A percentile compares a stretch with the other conserved stretches of the same genome.
Evolutionary conservation across 2,329 filamentous ascomycete species (phyloP).

Genomic region (Penicillium janthinellum): DNA sequence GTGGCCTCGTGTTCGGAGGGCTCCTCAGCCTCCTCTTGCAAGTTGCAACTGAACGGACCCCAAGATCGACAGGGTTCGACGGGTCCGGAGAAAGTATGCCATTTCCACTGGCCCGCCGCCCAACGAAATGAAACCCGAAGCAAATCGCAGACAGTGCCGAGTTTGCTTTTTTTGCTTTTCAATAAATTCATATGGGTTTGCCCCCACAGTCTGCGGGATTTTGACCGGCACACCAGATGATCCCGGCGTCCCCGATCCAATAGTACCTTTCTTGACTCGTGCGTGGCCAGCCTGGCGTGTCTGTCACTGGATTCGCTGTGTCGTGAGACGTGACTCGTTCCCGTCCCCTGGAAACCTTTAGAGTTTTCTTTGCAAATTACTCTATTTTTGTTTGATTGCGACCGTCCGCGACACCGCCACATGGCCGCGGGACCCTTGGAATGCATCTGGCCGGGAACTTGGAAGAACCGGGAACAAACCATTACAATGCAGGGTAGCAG

Average conservation of each 20-base stretch:
- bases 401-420: background rate
- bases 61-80: constrained; percentile 30
- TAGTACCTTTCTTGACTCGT: background rate
- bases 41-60: background rate
- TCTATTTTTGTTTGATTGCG: background rate
- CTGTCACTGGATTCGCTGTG: no score
- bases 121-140: constrained; percentile 17
- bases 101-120: constrained; percentile 6
- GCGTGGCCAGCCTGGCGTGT: background rate
- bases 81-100: constrained; percentile 17
- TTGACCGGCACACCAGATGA: constrained; percentile 17
- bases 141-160: constrained; percentile 16
- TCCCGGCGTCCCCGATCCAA: constrained; percentile 21
- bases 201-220: constrained; percentile 17
- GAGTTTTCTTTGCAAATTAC: constrained; percentile 2
- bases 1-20: constrained; percentile 6
- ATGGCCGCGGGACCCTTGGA: constrained; percentile 1
- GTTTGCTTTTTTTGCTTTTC: constrained; percentile 2
- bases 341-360: background rate
- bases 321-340: no score
- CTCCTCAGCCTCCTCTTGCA: background rate
- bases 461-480: background rate
- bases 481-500: background rate
- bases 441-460: background rate
- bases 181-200: background rate